phyloP scores from a whole-genome alignment of 257 asterid species.

The Solanum rostratum region DNA sequence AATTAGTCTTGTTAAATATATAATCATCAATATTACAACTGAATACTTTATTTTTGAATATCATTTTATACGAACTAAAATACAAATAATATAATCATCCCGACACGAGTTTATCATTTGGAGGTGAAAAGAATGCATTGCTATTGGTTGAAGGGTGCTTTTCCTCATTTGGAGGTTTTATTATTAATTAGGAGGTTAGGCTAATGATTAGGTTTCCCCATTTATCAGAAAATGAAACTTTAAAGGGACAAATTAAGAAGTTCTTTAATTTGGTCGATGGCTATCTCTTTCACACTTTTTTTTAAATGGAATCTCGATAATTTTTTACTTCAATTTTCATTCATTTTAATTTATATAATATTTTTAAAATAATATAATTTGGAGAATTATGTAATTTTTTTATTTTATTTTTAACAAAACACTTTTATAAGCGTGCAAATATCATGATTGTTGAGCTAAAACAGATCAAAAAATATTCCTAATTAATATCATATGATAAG shows the following conservation, averaged over 20 bases:
- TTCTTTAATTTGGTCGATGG: conserved; percentile 15
- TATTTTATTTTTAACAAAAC: neutral
- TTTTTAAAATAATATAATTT: neutral
- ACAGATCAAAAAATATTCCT: neutral
- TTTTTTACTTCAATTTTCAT: neutral
- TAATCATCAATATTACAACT: no score
- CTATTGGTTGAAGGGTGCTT: neutral
- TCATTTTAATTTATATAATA: neutral
- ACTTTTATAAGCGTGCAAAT: neutral
- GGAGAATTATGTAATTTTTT: neutral
- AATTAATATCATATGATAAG: neutral
- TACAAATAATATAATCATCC: neutral
- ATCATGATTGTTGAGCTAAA: neutral
- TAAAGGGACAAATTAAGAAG: neutral
- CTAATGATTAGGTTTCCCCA: conserved; percentile 35
- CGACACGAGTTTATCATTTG: neutral
- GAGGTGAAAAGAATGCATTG: neutral
- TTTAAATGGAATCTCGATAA: neutral
- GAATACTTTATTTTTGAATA: no score
- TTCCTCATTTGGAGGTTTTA: neutral
- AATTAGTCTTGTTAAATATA: no score
- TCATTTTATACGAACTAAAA: no score
- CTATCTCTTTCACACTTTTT: conserved; percentile 7
- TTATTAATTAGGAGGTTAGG: conserved; percentile 9
- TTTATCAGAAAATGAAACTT: conserved; percentile 13